These are phyloP conservation scores for Zoysia japonica DNA, from an alignment of 176 grass and related monocot species.

Conservation along the genomic window DNA sequence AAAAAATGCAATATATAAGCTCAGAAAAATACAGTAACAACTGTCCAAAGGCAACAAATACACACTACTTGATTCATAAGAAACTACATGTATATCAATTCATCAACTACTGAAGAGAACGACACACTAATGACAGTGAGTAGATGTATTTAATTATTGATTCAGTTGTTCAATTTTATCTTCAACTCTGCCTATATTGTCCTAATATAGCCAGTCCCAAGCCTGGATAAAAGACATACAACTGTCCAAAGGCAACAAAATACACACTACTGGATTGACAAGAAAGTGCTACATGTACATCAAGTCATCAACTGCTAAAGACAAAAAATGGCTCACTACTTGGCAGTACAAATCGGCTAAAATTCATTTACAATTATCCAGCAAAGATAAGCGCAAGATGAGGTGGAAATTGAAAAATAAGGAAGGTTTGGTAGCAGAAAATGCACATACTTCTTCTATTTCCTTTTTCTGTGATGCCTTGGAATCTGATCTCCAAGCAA, in stretches of 20 bases:
- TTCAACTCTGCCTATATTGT: not conserved
- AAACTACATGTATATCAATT: not conserved
- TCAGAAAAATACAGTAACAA: not conserved
- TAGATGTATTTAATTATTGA: not conserved
- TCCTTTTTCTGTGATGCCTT: conserved; percentile 94
- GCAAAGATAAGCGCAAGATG: not conserved
- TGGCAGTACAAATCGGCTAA: not conserved
- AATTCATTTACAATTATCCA: not conserved
- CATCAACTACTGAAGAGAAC: conserved; percentile 1
- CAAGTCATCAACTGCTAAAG: too few species aligned
- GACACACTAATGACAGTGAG: not conserved
- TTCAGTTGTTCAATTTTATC: not conserved
- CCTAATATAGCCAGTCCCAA: too few species aligned
- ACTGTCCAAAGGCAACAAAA: too few species aligned
- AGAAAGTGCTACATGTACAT: too few species aligned
- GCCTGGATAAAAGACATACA: too few species aligned
- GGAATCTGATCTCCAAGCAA: conserved; percentile 91
- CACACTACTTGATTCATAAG: not conserved
- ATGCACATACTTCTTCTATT: conserved; percentile 81
- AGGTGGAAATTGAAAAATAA: not conserved
- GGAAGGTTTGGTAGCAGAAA: conserved; percentile 1
- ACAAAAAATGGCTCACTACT: too few species aligned
- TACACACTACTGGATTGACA: too few species aligned
- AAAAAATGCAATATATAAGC: not conserved
- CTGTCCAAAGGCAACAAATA: not conserved